Evolutionary conservation across 441 rosid genomes (phyloP), one percentile per base, ranked within the genome.

Genomic region (Bocquillonia castaneifolia): DNA sequence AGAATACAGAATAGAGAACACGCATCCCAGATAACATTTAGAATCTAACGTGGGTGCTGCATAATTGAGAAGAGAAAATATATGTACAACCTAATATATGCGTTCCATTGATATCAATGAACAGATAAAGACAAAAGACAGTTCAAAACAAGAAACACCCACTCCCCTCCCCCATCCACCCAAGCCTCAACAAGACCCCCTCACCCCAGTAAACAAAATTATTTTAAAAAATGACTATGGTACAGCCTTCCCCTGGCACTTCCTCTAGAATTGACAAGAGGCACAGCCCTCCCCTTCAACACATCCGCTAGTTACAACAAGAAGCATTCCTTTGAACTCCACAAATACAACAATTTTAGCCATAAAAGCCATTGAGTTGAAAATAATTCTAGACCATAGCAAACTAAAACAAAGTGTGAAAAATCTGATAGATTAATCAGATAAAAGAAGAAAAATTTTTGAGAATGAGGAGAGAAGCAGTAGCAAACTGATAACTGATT

Each of bases 21-120:
- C 22, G 66, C 10, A 55, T 22, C 52, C 26, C 50, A 72, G 44
- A 53, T 42, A 40, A 68, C 18, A 31, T 59, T n/a, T 34, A 68
- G 63, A 57, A 68, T 70, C 17, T 37, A 23, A 42, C 29, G 36
- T 44, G 52, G 40, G 52, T 5, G 7, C 5, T 60, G 50, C 15
- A 45, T 28, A 36, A 45, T 26, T 48, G 39, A 45, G 66, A 28
- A 28, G 37, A 26, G 54, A 62, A 47, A 28, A 3, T n/a, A n/a
- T n/a, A n/a, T n/a, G n/a, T n/a, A n/a, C n/a, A n/a, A n/a, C n/a
- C 14, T 15, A 48, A 59, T 14, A 17, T 17, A 29, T 14, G 1
- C 22, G 10, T 13, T 7, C 12, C 32, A 4, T 13, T 22, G 23
- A 34, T 34, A 59, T 20, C 17, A 59, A 59, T 34, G 17, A n/a